These are phyloP conservation scores for Gracilaria vermiculophylla DNA, from an alignment of 23 red algal genomes.

Conservation along the genomic window DNA sequence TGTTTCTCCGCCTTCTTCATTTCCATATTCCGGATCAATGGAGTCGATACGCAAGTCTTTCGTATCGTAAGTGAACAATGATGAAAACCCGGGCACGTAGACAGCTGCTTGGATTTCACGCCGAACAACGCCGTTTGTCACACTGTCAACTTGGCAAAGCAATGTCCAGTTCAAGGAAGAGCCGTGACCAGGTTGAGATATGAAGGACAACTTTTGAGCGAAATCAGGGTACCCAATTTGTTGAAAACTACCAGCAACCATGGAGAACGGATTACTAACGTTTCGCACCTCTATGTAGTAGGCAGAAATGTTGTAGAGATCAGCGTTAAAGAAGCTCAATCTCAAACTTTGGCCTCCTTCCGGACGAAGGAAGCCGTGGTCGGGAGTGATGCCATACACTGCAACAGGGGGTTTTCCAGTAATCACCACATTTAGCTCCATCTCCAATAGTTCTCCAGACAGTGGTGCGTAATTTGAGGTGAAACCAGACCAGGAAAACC, in stretches of 20 bases:
- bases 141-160: constrained; percentile 24
- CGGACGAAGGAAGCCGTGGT: constrained; percentile 38
- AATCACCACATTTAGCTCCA: constrained; percentile 19
- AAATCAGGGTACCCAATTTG: constrained; percentile 41
- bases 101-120: constrained; percentile 10
- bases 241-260: constrained; percentile 37
- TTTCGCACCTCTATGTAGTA: constrained; percentile 32
- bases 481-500: constrained; percentile 49
- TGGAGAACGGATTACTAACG: constrained; percentile 23
- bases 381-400: constrained; percentile 22
- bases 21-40: constrained; percentile 41
- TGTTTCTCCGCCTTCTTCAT: constrained; percentile 42
- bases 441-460: constrained; percentile 18
- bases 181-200: constrained; percentile 45
- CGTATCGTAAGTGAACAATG: constrained; percentile 50
- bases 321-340: constrained; percentile 32
- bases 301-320: constrained; percentile 5
- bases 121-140: not conserved
- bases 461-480: constrained; percentile 8
- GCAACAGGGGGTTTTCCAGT: constrained; percentile 57
- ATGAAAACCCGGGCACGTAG: constrained; percentile 29
- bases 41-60: constrained; percentile 12
- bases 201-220: constrained; percentile 21
- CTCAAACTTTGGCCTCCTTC: constrained; percentile 47
- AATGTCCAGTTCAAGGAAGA: constrained; percentile 50